Conservation (phyloP, 73 alveolate genomes). For the Paramecium biaurelia region DNA sequence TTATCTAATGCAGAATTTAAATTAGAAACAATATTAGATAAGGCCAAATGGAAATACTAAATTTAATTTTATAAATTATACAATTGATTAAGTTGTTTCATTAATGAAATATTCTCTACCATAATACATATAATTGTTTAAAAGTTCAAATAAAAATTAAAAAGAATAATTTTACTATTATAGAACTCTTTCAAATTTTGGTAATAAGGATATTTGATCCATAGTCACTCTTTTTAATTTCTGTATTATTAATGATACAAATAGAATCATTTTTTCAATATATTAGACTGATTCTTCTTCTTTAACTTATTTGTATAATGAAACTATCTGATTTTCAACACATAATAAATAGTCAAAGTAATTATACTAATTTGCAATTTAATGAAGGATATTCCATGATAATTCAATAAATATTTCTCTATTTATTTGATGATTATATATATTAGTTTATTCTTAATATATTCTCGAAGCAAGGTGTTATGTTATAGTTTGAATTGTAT, state of each 20-base stretch:
- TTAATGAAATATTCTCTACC: neutral
- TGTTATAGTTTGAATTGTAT: neutral
- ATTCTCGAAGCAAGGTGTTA: neutral
- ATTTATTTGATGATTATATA: neutral
- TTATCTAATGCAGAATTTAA: neutral
- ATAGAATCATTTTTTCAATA: neutral
- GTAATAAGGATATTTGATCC: neutral
- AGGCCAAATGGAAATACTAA: neutral
- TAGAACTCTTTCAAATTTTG: neutral
- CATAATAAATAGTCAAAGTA: neutral
- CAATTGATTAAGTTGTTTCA: neutral
- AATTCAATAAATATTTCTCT: neutral
- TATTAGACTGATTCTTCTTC: neutral
- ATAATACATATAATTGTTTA: neutral
- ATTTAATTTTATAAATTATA: neutral
- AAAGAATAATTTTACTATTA: neutral
- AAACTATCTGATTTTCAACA: neutral
- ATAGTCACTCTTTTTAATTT: neutral
- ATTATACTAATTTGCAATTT: neutral
- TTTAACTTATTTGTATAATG: neutral
- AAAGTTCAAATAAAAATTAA: neutral
- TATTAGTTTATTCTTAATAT: neutral
- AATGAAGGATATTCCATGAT: neutral
- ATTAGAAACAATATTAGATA: neutral
- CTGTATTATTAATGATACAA: neutral